Base-by-base conservation (phyloP, 441 rosid genomes). In the Eutrema salsugineum region DNA sequence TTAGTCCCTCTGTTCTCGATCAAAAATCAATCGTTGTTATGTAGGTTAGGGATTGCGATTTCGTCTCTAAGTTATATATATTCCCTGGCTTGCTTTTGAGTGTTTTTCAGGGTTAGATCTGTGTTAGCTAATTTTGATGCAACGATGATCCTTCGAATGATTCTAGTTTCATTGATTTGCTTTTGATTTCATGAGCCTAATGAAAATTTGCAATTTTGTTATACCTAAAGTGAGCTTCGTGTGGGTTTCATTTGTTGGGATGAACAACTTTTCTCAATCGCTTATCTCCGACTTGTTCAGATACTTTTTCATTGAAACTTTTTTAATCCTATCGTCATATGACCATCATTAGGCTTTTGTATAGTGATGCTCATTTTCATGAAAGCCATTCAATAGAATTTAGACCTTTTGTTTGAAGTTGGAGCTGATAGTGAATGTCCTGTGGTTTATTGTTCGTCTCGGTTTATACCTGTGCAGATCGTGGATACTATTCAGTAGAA, bases 401-500 rank as follows among this genome's bases (percentile, higher is more conserved):
- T 3, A 30, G 33, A 30, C 33, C 33, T 27, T 27, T 27, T 27
- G 17, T 71, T 56, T 71, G 66, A 27, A 10, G 40, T 27, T 22
- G 56, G 56, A n/a, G 20, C 24, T 44, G 16, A 62, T 20, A 46
- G 28, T 53, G 59, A 63, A 22, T 65, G 35, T 38, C 1, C 24
- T 68, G n/a, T 50, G 63, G 42, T 60, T 58, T 59, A 72, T 24
- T 24, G 27, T 1, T 76, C 33, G 38, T 40, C 43, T 63, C 4
- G 32, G 36, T 24, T 46, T 60, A 33, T 60, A 22, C 57, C 1
- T 74, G 10, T 84, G 82, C 84, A 94, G 99, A 94, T 89, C 96
- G 99, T 53, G 99, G 99, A 3, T 94, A 94, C 79, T 92, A 94
- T 79, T 94, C 99, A 0, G 99, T 94, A 66, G 99, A 94, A 85